Conservation (phyloP, 2,329 filamentous ascomycete genomes). For the Trichoderma polysporum region DNA sequence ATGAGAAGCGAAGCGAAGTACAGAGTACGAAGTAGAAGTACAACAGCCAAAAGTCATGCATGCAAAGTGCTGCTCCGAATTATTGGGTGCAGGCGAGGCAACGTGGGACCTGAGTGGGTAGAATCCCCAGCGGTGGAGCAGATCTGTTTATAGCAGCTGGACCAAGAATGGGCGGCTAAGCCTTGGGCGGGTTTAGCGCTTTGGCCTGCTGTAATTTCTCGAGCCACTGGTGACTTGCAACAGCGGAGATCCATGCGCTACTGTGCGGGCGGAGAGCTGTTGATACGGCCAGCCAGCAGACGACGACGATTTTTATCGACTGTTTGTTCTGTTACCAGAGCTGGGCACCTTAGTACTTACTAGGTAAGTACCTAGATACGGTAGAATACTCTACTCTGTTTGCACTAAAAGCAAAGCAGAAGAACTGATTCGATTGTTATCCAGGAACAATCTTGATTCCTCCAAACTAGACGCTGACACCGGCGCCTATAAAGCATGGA, state of each 20-base stretch:
- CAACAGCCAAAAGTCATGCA: not conserved
- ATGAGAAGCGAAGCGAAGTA: not conserved
- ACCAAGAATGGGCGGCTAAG: not conserved
- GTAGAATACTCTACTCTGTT: no score
- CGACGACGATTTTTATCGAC: no score
- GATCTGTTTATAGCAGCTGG: conserved; percentile 15
- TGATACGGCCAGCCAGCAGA: not conserved
- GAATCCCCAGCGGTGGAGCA: no score
- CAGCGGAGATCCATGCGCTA: no score
- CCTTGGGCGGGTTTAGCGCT: not conserved
- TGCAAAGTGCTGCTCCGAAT: conserved; percentile 5
- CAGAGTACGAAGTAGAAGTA: not conserved
- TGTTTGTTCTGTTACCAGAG: no score
- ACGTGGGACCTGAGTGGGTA: conserved; percentile 11
- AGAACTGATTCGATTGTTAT: not conserved
- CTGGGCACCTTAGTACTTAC: no score
- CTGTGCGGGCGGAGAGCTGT: no score
- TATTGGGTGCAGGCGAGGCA: conserved; percentile 7
- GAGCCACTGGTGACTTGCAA: no score
- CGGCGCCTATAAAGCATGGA: conserved; percentile 13
- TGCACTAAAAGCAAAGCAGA: no score
- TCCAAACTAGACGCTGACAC: not conserved
- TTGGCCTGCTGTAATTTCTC: conserved; percentile 7
- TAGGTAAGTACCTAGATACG: no score
- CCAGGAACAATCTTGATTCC: not conserved